Evolutionary conservation across 2,329 filamentous ascomycete genomes (phyloP), one percentile per base, ranked within the genome.

Genomic region (Clonostachys chloroleuca): DNA sequence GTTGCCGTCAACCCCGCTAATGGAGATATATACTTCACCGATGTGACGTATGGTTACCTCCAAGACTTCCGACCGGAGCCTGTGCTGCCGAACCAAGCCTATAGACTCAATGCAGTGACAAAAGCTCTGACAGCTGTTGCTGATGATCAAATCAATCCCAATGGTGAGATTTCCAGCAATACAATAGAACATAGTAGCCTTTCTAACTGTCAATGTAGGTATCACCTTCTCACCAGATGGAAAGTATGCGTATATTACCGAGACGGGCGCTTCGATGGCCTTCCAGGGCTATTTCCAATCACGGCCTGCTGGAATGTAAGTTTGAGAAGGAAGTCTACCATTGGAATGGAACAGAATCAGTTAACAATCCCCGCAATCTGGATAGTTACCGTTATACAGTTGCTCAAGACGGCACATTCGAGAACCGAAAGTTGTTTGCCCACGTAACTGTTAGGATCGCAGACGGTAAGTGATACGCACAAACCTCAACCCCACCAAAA

Each of bases 11-110:
- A 83, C 52, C 70, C 79, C 33, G 58, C 61, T 12, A 81, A 75
- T 48, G 70, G 72, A n/a, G 73, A 80, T 24, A 64, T 85, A n/a
- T 86, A 82, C 66, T 84, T 86, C 54, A 85, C 81, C 2, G 81
- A 86, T 49, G 75, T 78, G 0, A 68, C 74, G 8, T 85, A 85
- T 52, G 82, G 79, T 4, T 77, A 70, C 50, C 67, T 77, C 40
- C 81, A 84, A 55, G 68, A 77, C 20, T 83, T 84, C 54, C 70
- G 81, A 0, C 75, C 75, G 0, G 52, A 59, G 6, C 80, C 80
- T 0, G 73, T 72, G 1, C 57, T 83, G 12, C 76, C 69, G 5
- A 77, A 75, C 48, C 81, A 84, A 54, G 77, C 84, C 1, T 85
- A 84, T 57, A 72, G 78, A 3, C 74, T 76, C 42, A 72, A 78